Evolutionary conservation across 768 basidiomycete species (phyloP).

Genomic region (Neoboletus subvelutipes): DNA sequence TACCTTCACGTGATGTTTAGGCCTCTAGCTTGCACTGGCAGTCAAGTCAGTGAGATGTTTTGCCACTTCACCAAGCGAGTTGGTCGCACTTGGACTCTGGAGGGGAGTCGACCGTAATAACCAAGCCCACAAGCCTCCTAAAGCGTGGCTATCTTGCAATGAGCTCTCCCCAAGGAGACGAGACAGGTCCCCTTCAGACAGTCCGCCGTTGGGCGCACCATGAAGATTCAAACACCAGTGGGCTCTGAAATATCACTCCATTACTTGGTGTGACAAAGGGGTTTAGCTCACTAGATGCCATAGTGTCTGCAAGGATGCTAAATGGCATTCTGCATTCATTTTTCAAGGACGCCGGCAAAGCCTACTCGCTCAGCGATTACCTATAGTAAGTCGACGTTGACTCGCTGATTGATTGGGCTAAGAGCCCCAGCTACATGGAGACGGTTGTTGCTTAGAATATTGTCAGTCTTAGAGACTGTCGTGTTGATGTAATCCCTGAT

Average conservation of each 20-base stretch:
- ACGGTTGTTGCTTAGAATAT: slow-evolving; percentile 6
- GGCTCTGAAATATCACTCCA: slow-evolving; percentile 26
- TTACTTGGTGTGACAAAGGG: slow-evolving; percentile 18
- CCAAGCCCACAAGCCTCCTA: slow-evolving; percentile 77
- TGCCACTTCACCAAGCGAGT: slow-evolving; percentile 3
- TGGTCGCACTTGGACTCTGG: slow-evolving; percentile 21
- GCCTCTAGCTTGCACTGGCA: slow-evolving; percentile 5
- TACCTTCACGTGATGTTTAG: neutral
- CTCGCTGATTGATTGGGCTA: neutral
- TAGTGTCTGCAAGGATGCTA: slow-evolving; percentile 22
- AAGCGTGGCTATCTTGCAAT: slow-evolving; percentile 80
- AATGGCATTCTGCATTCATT: too few relatives aligned
- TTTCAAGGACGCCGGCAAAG: neutral
- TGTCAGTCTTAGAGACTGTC: neutral
- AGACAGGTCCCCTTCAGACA: slow-evolving; percentile 58
- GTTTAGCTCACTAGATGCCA: slow-evolving; percentile 15
- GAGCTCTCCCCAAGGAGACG: slow-evolving; percentile 74
- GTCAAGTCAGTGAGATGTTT: slow-evolving; percentile 1
- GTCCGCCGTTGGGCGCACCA: neutral
- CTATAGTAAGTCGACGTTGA: neutral
- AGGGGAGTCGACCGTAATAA: slow-evolving; percentile 10
- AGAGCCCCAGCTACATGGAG: neutral
- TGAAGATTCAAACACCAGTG: slow-evolving; percentile 5
- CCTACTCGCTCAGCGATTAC: neutral
- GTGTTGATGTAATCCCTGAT: neutral